Conservation (phyloP, 1,284 basidiomycete genomes). For the Amylostereum chailletii region DNA sequence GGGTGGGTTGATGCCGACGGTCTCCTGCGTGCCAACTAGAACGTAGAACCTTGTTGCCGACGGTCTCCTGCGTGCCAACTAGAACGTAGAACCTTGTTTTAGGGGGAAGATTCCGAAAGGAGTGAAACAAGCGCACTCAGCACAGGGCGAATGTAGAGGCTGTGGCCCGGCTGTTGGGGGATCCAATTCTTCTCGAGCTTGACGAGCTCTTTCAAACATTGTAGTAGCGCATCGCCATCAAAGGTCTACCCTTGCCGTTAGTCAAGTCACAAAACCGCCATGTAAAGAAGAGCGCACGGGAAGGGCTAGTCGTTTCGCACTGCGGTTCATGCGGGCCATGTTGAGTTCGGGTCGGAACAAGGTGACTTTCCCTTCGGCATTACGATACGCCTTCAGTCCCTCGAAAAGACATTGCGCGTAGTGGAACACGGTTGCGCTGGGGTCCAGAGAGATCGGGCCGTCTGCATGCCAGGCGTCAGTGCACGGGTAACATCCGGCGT, state of each 20-base stretch:
- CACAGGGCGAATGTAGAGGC: conserved; percentile 83
- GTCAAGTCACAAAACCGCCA: conserved; percentile 3
- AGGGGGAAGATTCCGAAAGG: neutral
- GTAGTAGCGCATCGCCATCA: conserved; percentile 69
- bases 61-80: conserved; percentile 88
- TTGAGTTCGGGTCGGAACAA: conserved; percentile 98
- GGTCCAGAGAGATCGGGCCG: conserved; percentile 68
- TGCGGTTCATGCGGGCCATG: conserved; percentile 88
- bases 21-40: conserved; percentile 83
- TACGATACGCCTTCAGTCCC: conserved; percentile 93
- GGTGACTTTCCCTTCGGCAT: conserved; percentile 70
- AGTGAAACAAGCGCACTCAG: conserved; percentile 41
- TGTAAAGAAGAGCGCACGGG: conserved; percentile 44
- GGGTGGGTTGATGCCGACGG: conserved; percentile 84
- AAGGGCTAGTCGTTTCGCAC: conserved; percentile 65
- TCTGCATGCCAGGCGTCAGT: conserved; percentile 27
- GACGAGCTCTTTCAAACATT: conserved; percentile 87
- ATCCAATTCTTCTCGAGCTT: conserved; percentile 89
- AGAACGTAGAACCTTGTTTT: conserved; percentile 1
- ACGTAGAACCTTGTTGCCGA: conserved; percentile 39
- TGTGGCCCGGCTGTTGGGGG: conserved; percentile 83
- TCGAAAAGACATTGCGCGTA: conserved; percentile 92
- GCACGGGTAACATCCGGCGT: neutral
- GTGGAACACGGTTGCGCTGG: conserved; percentile 85
- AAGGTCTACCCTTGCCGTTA: conserved; percentile 49